These are phyloP conservation scores for Fusarium ambrosium DNA, from an alignment of 2,329 filamentous ascomycete species.

Conservation along the genomic window DNA sequence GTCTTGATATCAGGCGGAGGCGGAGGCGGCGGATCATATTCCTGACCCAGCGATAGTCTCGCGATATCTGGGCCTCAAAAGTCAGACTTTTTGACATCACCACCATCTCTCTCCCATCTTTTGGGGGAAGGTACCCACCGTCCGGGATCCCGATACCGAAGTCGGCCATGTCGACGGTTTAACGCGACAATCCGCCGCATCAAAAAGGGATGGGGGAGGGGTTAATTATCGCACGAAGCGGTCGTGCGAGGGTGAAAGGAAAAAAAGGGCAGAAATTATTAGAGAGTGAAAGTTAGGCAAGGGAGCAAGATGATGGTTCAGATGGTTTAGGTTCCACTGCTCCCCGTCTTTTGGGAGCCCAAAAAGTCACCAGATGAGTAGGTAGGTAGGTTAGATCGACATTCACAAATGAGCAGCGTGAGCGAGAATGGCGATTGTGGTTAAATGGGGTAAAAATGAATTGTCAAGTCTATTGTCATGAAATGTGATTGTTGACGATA, in stretches of 20 bases:
- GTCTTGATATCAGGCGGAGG: conserved; percentile 58
- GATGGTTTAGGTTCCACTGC: conserved; percentile 28
- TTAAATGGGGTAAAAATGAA: neutral
- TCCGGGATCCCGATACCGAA: conserved; percentile 53
- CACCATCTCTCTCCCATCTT: neutral
- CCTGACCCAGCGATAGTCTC: conserved; percentile 56
- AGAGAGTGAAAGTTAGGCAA: conserved; percentile 28
- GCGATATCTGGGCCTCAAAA: conserved; percentile 53
- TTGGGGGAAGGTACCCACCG: conserved; percentile 46
- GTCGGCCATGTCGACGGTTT: conserved; percentile 50
- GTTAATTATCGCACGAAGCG: neutral
- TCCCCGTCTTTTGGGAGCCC: conserved; percentile 7
- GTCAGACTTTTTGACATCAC: conserved; percentile 44
- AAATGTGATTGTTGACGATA: conserved; percentile 16
- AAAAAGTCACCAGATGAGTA: conserved; percentile 3
- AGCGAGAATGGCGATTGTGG: neutral
- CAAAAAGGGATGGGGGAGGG: conserved; percentile 16
- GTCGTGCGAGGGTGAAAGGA: neutral
- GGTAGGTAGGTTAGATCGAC: neutral
- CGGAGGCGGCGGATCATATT: conserved; percentile 45
- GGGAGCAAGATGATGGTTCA: conserved; percentile 21
- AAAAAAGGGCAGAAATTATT: conserved; percentile 5
- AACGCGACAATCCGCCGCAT: conserved; percentile 29
- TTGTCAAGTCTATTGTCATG: neutral
- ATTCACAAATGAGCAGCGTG: neutral